Evolutionary conservation across 2,329 filamentous ascomycete genomes (phyloP).

Genomic region (Aspergillus felis): DNA sequence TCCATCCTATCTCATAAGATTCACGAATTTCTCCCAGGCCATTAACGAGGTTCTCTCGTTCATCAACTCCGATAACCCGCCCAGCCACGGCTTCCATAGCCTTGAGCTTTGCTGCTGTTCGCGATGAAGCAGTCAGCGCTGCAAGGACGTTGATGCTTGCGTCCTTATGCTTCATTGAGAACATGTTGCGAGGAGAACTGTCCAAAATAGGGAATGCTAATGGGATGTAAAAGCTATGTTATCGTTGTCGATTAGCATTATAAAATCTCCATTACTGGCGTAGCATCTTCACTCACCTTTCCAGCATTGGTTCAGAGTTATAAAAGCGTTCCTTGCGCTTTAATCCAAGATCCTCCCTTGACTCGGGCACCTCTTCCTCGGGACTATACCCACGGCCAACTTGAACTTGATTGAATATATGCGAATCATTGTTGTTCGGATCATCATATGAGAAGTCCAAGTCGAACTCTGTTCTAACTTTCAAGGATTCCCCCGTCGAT

Average conservation of each 20-base stretch:
- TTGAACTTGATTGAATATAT: constrained; percentile 35
- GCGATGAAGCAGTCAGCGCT: constrained; percentile 69
- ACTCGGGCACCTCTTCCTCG: constrained; percentile 8
- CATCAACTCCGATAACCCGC: constrained; percentile 64
- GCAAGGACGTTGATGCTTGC: constrained; percentile 47
- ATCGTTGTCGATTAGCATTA: constrained; percentile 8
- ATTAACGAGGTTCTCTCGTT: constrained; percentile 79
- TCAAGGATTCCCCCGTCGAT: constrained; percentile 9
- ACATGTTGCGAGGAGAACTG: constrained; percentile 75
- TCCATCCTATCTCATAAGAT: constrained; percentile 85
- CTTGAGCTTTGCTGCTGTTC: constrained; percentile 66
- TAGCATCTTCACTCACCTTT: constrained; percentile 23
- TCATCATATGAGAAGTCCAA: constrained; percentile 37
- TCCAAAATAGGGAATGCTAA: constrained; percentile 73
- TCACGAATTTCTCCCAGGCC: constrained; percentile 78
- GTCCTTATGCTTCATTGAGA: constrained; percentile 46
- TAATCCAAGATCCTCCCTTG: constrained; percentile 22
- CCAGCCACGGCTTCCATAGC: constrained; percentile 61
- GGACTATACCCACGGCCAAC: constrained; percentile 26
- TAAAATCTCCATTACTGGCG: background rate
- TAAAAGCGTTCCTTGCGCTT: constrained; percentile 29
- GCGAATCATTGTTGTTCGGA: constrained; percentile 19
- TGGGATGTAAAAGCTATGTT: constrained; percentile 31
- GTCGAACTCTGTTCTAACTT: constrained; percentile 31
- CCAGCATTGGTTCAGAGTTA: constrained; percentile 31